These are phyloP conservation scores for Clarireedia homoeocarpa DNA, from an alignment of 2,329 filamentous ascomycete species.

Conservation along the genomic window DNA sequence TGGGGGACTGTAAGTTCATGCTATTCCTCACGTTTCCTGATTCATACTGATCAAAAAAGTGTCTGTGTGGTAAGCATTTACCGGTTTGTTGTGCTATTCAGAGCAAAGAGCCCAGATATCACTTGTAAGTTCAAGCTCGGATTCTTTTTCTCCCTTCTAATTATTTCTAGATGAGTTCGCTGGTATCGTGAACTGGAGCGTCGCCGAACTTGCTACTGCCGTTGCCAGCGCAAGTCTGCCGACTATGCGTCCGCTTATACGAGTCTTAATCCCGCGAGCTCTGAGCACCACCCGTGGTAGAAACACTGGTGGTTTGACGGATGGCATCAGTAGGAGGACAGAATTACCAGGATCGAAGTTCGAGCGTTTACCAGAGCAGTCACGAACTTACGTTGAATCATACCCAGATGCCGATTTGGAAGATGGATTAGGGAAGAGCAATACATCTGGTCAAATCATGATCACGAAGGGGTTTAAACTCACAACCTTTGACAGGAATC, in stretches of 20 bases:
- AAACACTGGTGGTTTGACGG: background rate
- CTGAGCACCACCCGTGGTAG: background rate
- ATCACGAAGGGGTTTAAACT: background rate
- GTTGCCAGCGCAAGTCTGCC: background rate
- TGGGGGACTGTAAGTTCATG: background rate
- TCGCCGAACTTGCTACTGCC: background rate
- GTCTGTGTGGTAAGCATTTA: background rate
- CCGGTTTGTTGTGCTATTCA: background rate
- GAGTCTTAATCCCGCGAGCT: background rate
- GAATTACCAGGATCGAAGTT: background rate
- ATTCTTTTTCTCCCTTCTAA: background rate
- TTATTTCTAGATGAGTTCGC: background rate
- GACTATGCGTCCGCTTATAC: background rate
- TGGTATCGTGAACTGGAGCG: background rate
- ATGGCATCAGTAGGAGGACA: background rate
- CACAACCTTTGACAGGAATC: background rate
- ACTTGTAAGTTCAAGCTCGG: background rate
- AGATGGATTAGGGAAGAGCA: background rate
- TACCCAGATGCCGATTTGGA: background rate
- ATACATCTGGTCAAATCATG: background rate
- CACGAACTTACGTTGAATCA: background rate
- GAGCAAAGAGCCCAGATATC: background rate
- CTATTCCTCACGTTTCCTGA: background rate
- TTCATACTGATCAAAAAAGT: background rate
- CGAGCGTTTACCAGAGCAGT: background rate